Conservation (phyloP, 495 filamentous ascomycete genomes). For the Pseudoneurospora amorphoporcata region DNA sequence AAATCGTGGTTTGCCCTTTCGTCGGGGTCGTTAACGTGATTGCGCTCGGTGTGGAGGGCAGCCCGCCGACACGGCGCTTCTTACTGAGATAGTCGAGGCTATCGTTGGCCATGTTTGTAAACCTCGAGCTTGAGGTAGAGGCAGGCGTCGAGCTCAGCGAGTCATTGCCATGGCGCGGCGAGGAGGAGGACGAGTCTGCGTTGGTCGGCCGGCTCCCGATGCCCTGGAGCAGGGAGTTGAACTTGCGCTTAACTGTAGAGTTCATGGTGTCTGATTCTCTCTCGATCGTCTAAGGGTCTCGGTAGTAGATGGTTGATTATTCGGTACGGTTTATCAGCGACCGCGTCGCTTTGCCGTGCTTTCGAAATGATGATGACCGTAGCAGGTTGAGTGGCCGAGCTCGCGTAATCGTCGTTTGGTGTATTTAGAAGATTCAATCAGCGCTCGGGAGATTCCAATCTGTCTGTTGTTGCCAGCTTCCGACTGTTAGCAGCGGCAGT, state of each 20-base stretch:
- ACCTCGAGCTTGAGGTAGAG: constrained; percentile 8
- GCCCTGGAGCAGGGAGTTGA: constrained; percentile 44
- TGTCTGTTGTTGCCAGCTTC: neutral
- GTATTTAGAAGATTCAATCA: neutral
- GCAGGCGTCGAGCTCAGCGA: neutral
- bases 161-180: neutral
- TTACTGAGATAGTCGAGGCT: constrained; percentile 30
- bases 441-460: neutral
- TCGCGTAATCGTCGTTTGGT: neutral
- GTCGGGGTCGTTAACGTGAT: constrained; percentile 10
- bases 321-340: neutral
- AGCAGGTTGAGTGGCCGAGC: neutral
- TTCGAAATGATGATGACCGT: neutral
- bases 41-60: constrained; percentile 9
- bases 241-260: constrained; percentile 45
- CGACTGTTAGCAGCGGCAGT: neutral
- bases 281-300: neutral
- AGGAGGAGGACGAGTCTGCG: constrained; percentile 11
- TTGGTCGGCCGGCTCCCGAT: constrained; percentile 30
- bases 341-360: neutral
- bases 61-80: constrained; percentile 34
- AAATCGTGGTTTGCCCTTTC: constrained; percentile 24
- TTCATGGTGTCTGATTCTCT: constrained; percentile 30
- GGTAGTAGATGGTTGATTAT: neutral
- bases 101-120: constrained; percentile 13